Percentiles rank a stretch among this genome's conserved stretches.
These are phyloP conservation scores for Cercospora zeae-maydis DNA, from an alignment of 2,329 filamentous ascomycete species.

Conservation along the genomic window DNA sequence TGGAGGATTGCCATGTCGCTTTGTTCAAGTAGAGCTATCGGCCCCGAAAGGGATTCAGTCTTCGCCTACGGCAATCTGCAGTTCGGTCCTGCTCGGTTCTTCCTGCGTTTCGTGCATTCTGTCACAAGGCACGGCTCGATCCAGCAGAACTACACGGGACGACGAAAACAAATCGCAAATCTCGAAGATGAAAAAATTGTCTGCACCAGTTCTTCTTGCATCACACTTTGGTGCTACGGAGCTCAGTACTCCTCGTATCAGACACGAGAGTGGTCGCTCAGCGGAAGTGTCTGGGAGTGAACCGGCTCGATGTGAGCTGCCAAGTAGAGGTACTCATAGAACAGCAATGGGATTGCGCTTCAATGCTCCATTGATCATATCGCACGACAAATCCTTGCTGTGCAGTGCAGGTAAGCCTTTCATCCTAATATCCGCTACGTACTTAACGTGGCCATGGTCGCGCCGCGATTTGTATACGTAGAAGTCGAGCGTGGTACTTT, in stretches of 20 bases:
- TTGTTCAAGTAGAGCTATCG: not conserved
- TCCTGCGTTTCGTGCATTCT: not conserved
- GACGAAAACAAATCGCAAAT: not conserved
- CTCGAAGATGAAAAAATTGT: not conserved
- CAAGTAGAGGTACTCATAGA: not conserved
- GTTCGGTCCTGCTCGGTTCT: not conserved
- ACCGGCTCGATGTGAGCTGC: not conserved
- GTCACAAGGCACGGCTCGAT: not conserved
- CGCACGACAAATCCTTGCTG: not conserved
- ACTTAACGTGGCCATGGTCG: too few species aligned
- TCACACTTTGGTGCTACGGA: not conserved
- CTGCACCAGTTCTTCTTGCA: not conserved
- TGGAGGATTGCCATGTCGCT: not conserved
- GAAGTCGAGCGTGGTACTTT: too few species aligned
- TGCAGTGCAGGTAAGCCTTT: too few species aligned
- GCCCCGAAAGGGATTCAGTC: not conserved
- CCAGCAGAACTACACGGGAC: not conserved
- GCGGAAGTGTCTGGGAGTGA: not conserved
- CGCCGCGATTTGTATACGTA: too few species aligned
- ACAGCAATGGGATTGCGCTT: not conserved
- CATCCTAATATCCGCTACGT: too few species aligned
- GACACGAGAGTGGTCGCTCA: not conserved
- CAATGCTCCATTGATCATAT: not conserved
- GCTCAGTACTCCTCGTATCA: not conserved
- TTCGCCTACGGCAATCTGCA: not conserved